Conservation (phyloP, 1,139 yeast genomes). For the Suhomyces maxii region DNA sequence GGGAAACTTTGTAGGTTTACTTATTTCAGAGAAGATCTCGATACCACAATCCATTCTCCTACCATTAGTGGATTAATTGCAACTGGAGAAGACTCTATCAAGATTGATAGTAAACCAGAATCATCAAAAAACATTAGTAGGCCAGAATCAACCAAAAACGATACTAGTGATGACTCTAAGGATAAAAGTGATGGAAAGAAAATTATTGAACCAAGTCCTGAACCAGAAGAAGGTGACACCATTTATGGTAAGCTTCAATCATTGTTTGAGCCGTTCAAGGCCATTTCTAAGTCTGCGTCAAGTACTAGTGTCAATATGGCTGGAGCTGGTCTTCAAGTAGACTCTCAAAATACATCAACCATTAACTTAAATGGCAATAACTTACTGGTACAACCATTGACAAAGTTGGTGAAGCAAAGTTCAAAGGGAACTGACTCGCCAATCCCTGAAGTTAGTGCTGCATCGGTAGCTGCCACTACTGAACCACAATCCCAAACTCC, state of each 20-base stretch:
- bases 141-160: neutral
- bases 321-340: neutral
- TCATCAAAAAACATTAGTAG: neutral
- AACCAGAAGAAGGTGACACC: slow-evolving; percentile 13
- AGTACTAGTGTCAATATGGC: slow-evolving; percentile 11
- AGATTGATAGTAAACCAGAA: neutral
- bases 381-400: slow-evolving; percentile 10
- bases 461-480: slow-evolving; percentile 11
- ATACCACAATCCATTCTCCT: slow-evolving; percentile 87
- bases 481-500: slow-evolving; percentile 37
- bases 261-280: slow-evolving; percentile 33
- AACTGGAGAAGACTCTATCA: neutral
- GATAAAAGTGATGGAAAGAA: neutral
- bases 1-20: slow-evolving; percentile 63
- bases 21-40: slow-evolving; percentile 86
- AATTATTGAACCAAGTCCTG: neutral
- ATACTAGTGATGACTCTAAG: neutral
- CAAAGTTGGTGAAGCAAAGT: slow-evolving; percentile 4
- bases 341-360: slow-evolving; percentile 3
- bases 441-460: slow-evolving; percentile 13
- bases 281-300: slow-evolving; percentile 16
- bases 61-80: slow-evolving; percentile 74
- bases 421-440: slow-evolving; percentile 14
- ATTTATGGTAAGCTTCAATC: slow-evolving; percentile 22
- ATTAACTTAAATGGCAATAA: slow-evolving; percentile 6